Evolutionary conservation across 2,329 filamentous ascomycete species (phyloP).

Genomic region (Drechslerella coelobrocha): DNA sequence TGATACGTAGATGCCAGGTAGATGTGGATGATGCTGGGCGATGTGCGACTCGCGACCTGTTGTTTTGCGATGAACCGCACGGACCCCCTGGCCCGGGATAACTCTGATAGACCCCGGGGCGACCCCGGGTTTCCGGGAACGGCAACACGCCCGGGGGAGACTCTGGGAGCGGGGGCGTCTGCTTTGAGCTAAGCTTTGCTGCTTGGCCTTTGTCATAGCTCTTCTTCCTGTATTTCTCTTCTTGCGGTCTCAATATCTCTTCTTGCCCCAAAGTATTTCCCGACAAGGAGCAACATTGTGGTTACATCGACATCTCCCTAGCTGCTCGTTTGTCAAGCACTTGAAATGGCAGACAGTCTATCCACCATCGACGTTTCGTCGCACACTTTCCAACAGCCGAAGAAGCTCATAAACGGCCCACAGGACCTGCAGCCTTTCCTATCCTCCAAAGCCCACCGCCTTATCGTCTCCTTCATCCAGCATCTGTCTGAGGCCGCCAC

Average conservation of each 20-base stretch:
- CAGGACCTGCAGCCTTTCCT: slow-evolving; percentile 83
- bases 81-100: too few relatives aligned
- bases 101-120: too few relatives aligned
- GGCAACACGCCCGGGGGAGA: background rate
- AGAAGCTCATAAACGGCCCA: slow-evolving; percentile 83
- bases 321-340: background rate
- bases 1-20: background rate
- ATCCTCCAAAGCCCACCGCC: slow-evolving; percentile 79
- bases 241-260: background rate
- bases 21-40: background rate
- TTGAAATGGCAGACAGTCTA: slow-evolving; percentile 24
- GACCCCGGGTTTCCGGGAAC: too few relatives aligned
- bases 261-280: background rate
- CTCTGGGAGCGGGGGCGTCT: slow-evolving; percentile 19
- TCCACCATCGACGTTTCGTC: slow-evolving; percentile 36
- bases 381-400: slow-evolving; percentile 71
- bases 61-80: too few relatives aligned
- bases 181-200: slow-evolving; percentile 1
- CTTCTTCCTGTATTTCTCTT: background rate
- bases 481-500: slow-evolving; percentile 90
- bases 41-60: background rate
- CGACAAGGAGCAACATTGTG: background rate
- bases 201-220: slow-evolving; percentile 23
- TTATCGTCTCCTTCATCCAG: slow-evolving; percentile 84
- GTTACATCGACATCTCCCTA: background rate